Base-by-base conservation (phyloP, 176 grass and related monocot species). In the Musa acuminata region DNA sequence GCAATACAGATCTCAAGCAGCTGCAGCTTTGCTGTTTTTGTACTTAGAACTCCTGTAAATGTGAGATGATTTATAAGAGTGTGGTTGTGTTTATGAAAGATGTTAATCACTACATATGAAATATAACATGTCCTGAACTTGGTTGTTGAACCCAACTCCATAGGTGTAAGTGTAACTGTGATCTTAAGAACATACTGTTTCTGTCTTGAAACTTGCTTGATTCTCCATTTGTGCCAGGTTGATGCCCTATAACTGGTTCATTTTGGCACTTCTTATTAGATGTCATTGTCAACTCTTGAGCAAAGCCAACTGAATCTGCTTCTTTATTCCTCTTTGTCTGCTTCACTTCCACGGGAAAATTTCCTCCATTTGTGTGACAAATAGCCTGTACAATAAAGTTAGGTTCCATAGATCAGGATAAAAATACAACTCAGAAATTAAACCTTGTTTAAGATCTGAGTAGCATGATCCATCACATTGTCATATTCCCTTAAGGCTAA, bases 1-100 rank as follows among this genome's bases (percentile, higher is more conserved):
- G 48, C 27, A 64, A 60, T 60, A 52, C 75, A 65, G 35, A 77
- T 77, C 75, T 77, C 59, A 26, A 77, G 50, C 75, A 77, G 60
- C 49, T 25, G 29, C 16, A 12, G 24, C 48, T 49, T 77, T 25
- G 75, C 75, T 53, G 60, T 64, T 51, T 26, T 77, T 20, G n/a
- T 60, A 16, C 35, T 51, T 5, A 16, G n/a, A 64, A n/a, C 20
- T 49, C 59, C 75, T 66, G 23, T 26, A 24, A 43, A 77, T 26
- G 16, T 59, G 3, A 59, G 57, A 59, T 19, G 17, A 59, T 19
- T 16, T 20, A 59, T 59, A 59, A 20, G 19, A 4, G 16, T 6
- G 16, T 6, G 57, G 20, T 19, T 59, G 16, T 59, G 3, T 35
- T 59, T 59, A 59, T 17, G n/a, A 19, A n/a, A 7, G 3, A 19